Evolutionary conservation across 129 eudicot genomes (phyloP).

Genomic region (Lactuca saligna): DNA sequence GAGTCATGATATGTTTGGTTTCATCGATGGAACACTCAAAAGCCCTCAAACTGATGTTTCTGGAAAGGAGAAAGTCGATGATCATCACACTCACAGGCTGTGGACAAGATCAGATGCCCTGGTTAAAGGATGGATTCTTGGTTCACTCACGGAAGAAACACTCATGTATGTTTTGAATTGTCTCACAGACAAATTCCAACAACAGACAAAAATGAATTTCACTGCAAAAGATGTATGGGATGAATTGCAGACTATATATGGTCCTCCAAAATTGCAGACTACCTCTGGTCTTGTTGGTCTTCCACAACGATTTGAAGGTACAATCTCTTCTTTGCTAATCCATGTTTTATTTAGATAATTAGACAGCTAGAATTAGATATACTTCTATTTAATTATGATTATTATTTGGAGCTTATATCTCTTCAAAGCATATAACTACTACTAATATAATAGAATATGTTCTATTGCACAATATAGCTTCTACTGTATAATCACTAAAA

Average conservation of each 20-base stretch:
- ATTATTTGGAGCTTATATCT: too few species aligned
- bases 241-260: neutral
- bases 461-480: too few species aligned
- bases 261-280: neutral
- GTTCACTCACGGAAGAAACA: slow-evolving; percentile 14
- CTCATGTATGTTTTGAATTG: neutral
- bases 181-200: neutral
- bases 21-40: neutral
- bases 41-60: neutral
- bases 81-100: neutral
- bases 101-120: slow-evolving; percentile 28
- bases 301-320: neutral
- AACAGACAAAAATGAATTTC: neutral
- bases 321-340: neutral
- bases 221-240: slow-evolving; percentile 17
- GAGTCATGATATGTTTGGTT: slow-evolving; percentile 19
- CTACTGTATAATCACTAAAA: too few species aligned
- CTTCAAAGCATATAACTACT: too few species aligned
- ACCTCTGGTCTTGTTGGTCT: neutral
- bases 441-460: too few species aligned
- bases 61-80: neutral
- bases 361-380: neutral
- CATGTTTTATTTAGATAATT: too few species aligned
- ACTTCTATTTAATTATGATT: too few species aligned
- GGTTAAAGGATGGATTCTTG: slow-evolving; percentile 25